Percentiles rank a stretch among this genome's conserved stretches.
Conservation (phyloP, 768 basidiomycete species). For the Dentipellis fragilis region DNA sequence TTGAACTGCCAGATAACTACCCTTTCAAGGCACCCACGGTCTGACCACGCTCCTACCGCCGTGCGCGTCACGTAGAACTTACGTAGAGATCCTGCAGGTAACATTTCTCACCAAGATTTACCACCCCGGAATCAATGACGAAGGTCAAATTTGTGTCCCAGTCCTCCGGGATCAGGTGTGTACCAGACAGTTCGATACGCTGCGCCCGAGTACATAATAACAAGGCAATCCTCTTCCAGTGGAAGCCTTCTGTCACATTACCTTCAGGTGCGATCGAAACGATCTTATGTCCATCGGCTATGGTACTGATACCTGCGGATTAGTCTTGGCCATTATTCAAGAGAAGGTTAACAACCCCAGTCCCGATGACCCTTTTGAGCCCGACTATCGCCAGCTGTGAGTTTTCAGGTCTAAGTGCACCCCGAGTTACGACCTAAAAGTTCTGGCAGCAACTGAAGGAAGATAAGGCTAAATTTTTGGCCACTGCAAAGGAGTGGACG, state of each 20-base stretch:
- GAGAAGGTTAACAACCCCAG: slow-evolving; percentile 86
- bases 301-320: neutral
- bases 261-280: slow-evolving; percentile 42
- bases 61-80: neutral
- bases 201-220: neutral
- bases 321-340: slow-evolving; percentile 68
- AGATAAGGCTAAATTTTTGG: slow-evolving; percentile 62
- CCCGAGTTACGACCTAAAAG: too few relatives aligned
- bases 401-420: slow-evolving; percentile 16
- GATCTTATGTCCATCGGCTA: too few relatives aligned
- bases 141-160: slow-evolving; percentile 78
- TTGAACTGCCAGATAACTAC: slow-evolving; percentile 68
- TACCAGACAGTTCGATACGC: neutral
- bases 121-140: slow-evolving; percentile 86
- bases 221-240: slow-evolving; percentile 32
- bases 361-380: slow-evolving; percentile 82
- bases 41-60: slow-evolving; percentile 11
- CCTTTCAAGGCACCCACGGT: slow-evolving; percentile 85
- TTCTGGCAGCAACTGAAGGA: slow-evolving; percentile 56
- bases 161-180: slow-evolving; percentile 76
- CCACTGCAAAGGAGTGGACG: slow-evolving; percentile 75
- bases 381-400: slow-evolving; percentile 76
- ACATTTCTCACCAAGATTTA: slow-evolving; percentile 82
- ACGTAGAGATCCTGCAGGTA: slow-evolving; percentile 36
- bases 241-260: slow-evolving; percentile 76